These are phyloP conservation scores for Odontarrhena argentea DNA, from an alignment of 345 rosid genomes.

Conservation along the genomic window DNA sequence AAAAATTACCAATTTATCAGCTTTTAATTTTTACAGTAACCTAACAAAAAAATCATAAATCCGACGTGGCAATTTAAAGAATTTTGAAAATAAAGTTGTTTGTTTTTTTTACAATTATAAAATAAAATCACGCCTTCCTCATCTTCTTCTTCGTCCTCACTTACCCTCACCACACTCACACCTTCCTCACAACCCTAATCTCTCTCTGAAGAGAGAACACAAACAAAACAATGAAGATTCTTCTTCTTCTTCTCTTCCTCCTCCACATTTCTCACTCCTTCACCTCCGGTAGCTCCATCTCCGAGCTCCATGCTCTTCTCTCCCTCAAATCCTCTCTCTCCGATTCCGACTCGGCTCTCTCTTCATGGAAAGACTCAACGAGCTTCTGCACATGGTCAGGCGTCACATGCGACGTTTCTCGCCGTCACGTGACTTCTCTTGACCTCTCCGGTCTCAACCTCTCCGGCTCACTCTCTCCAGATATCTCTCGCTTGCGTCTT, in stretches of 20 bases:
- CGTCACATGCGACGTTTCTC: constrained; percentile 69
- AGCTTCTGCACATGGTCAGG: constrained; percentile 64
- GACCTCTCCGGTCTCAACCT: constrained; percentile 71
- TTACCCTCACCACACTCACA: constrained; percentile 21
- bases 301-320: constrained; percentile 76
- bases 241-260: constrained; percentile 37
- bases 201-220: constrained; percentile 34
- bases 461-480: constrained; percentile 68
- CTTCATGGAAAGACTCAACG: constrained; percentile 65
- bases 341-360: constrained; percentile 50
- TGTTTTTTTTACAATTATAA: constrained; percentile 28
- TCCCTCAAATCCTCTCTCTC: constrained; percentile 69
- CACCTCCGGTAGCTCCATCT: constrained; percentile 42
- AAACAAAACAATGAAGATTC: constrained; percentile 50
- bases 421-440: constrained; percentile 62
- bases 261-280: constrained; percentile 50
- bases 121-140: constrained; percentile 46
- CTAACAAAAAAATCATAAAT: neutral
- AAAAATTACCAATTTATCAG: neutral
- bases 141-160: constrained; percentile 31
- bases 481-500: constrained; percentile 58
- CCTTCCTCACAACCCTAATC: constrained; percentile 24
- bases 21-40: neutral
- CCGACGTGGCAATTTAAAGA: constrained; percentile 25
- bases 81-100: constrained; percentile 12